Conservation (phyloP, 1,139 yeast genomes). For the Taphrina betulina region DNA sequence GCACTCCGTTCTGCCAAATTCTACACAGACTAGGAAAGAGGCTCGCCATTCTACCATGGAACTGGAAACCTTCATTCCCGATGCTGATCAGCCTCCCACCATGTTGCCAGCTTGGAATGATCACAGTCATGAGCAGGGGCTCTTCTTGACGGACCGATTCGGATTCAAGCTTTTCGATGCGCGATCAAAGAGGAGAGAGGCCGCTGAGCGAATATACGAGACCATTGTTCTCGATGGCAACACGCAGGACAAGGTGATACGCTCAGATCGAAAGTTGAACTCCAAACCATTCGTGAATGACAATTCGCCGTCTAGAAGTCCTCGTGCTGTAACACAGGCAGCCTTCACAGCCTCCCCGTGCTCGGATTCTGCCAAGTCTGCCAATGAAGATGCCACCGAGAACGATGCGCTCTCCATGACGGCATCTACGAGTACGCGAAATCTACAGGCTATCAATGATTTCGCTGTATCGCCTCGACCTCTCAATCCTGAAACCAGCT, state of each 20-base stretch:
- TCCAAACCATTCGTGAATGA: too few species aligned
- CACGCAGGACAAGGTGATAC: not conserved
- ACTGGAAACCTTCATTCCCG: constrained; percentile 49
- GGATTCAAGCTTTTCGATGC: constrained; percentile 50
- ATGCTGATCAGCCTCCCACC: constrained; percentile 46
- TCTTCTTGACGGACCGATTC: constrained; percentile 50
- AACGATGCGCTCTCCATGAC: not conserved
- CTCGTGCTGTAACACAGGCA: not conserved
- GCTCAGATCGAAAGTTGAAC: not conserved
- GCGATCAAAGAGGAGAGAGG: constrained; percentile 11
- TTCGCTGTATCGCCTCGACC: constrained; percentile 9
- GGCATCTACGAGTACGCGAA: not conserved
- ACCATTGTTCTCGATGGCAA: not conserved
- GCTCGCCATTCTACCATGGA: constrained; percentile 46
- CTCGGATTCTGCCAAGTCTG: not conserved
- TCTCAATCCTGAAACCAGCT: constrained; percentile 17
- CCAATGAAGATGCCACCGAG: not conserved
- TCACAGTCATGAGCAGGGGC: constrained; percentile 35
- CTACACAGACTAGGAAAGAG: not conserved
- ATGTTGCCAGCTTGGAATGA: constrained; percentile 43
- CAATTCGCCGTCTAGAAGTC: too few species aligned
- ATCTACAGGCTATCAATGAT: not conserved
- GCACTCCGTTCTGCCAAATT: constrained; percentile 16
- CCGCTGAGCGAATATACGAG: not conserved
- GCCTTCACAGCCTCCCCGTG: not conserved